Evolutionary conservation across 2,329 filamentous ascomycete genomes (phyloP).

Genomic region (Clarireedia paspali): DNA sequence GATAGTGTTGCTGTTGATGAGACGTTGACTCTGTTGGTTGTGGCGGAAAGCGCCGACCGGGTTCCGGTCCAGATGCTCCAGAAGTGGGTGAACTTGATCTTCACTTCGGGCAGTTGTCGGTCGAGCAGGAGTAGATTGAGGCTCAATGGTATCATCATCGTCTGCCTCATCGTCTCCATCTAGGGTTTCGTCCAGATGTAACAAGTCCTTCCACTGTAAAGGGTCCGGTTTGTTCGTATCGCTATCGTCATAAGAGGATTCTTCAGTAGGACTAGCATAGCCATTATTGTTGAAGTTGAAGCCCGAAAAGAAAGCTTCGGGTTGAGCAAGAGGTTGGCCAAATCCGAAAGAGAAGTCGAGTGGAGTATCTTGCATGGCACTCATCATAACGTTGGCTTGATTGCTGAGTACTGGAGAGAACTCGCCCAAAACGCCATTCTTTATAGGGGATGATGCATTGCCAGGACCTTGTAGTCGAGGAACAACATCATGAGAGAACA

Average conservation of each 20-base stretch:
- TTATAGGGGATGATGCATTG: slow-evolving; percentile 1
- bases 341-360: slow-evolving; percentile 13
- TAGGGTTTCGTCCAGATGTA: slow-evolving; percentile 21
- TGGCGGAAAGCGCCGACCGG: slow-evolving; percentile 70
- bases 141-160: background rate
- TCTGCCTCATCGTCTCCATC: slow-evolving; percentile 7
- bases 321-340: slow-evolving; percentile 61
- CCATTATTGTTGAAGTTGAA: slow-evolving; percentile 43
- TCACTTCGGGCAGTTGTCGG: slow-evolving; percentile 43
- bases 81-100: slow-evolving; percentile 42
- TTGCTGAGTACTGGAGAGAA: slow-evolving; percentile 52
- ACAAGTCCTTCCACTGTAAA: slow-evolving; percentile 55
- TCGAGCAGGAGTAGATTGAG: slow-evolving; percentile 41
- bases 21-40: slow-evolving; percentile 49
- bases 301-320: slow-evolving; percentile 69
- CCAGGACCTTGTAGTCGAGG: slow-evolving; percentile 13
- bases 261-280: slow-evolving; percentile 43
- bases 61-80: slow-evolving; percentile 55
- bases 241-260: slow-evolving; percentile 34
- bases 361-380: slow-evolving; percentile 38
- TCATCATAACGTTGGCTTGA: slow-evolving; percentile 71
- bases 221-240: slow-evolving; percentile 63
- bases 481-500: slow-evolving; percentile 32
- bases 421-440: slow-evolving; percentile 7
- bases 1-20: slow-evolving; percentile 46